Evolutionary conservation across 2,329 filamentous ascomycete genomes (phyloP), one percentile per base, ranked within the genome.

Genomic region (Chaetomium sp.): DNA sequence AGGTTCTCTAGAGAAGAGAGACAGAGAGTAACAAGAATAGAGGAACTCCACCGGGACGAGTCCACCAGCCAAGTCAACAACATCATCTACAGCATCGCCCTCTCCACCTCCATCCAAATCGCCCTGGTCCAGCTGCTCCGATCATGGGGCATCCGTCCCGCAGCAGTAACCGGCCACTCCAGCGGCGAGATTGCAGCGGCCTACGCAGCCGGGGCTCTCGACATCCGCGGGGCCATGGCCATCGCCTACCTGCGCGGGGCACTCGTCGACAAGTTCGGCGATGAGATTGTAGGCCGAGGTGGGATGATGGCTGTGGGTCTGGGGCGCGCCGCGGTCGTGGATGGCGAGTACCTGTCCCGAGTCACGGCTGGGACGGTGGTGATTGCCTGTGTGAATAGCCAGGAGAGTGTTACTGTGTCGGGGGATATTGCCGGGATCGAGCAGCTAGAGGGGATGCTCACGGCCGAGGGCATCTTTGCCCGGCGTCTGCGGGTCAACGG

Each of bases 231-330:
- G 4, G 73, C 74, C 4, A 70, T 74, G 53, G 64, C 64, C 4
- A 62, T 69, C 0, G 71, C 73, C 0, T 76, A 70, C 53, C 69
- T 71, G 43, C 69, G 75, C 9, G 75, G 74, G 1, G 45, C 33
- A 19, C 4, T 3, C 9, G 65, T 67, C 3, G 64, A 64, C 37
- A 7, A 4, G 48, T 45, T 9, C 27, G 49, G 49, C 32, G 27
- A 40, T 35, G 19, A 27, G 19, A 27, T 27, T 27, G 19, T 27
- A 27, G 19, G 19, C 19, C 19, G 19, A 2, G 19, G 19, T 3
- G 19, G 19, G 19, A 56, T 56, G 54, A 47, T 56, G 49, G 48
- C 54, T 32, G 49, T 41, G 6, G 54, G 54, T 8, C 38, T 55
- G 8, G 42, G 40, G 19, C 27, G 35, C 10, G 12, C 36, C 5